Base-by-base conservation (phyloP, 495 filamentous ascomycete species). In the Ascodesmis nigricans region DNA sequence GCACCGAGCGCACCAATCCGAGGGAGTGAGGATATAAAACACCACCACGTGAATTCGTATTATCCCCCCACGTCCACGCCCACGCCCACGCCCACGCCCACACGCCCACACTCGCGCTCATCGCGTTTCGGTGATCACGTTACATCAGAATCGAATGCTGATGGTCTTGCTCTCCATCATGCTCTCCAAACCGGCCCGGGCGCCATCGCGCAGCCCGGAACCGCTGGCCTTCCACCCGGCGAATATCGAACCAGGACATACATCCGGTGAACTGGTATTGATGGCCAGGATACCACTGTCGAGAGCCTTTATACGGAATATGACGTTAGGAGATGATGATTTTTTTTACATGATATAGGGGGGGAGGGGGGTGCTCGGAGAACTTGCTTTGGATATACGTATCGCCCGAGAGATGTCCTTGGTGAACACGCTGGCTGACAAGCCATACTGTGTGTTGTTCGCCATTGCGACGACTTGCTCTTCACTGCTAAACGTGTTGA, bases 401-500 rank as follows among this genome's bases (percentile, higher is more conserved):
- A 91, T 66, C n/a, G 71, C 79, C 41, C 66, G 55, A 35, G 73
- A 71, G 39, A 87, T 50, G 44, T 91, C 66, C 52, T 70, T 69
- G 2, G 81, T 90, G 54, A 93, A 92, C 28, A 93, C 73, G 14
- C 79, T 77, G 2, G 78, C 71, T 3, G 69, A 70, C 3, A 91
- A 71, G 14, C 83, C 83, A 27, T 90, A 69, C 40, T 75, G 65
- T 19, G 80, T 87, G 42, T 74, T 58, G 55, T 92, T 95, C 9
- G 83, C 82, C 25, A 83, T 64, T 31, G 52, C 45, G 33, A 92
- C 55, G 6, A 75, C 78, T 56, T 83, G 74, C 38, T 75, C 71
- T 25, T 79, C 64, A 10, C 58, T 63, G 6, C 68, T 58, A 47
- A 80, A 83, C 25, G 68, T 56, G 16, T 80, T 55, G 33, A 83